A percentile compares a stretch with the other conserved stretches of the same genome.
These are phyloP conservation scores for Hymenoscyphus repandus DNA, from an alignment of 2,329 filamentous ascomycete genomes.

Conservation along the genomic window DNA sequence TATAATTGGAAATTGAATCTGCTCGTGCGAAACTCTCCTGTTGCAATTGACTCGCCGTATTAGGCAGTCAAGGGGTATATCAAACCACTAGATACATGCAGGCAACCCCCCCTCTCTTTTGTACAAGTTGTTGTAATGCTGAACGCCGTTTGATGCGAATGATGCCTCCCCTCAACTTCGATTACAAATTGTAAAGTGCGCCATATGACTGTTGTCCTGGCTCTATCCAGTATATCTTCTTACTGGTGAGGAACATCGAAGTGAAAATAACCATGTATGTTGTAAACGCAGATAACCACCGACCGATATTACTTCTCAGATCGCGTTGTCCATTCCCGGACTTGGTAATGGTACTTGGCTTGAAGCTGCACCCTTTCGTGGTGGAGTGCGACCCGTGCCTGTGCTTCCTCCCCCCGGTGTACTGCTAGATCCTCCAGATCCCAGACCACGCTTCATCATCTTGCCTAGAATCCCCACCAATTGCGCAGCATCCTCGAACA, in stretches of 20 bases:
- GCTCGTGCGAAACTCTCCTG: not conserved
- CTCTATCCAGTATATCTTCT: not conserved
- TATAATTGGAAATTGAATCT: not conserved
- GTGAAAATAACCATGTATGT: not conserved
- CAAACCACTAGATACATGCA: not conserved
- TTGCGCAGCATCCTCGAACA: conserved; percentile 87
- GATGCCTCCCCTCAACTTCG: not conserved
- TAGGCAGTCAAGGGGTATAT: conserved; percentile 3
- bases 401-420: conserved; percentile 17
- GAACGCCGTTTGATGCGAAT: conserved; percentile 6
- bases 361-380: not conserved
- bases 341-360: conserved; percentile 7
- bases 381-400: conserved; percentile 13
- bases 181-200: not conserved
- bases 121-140: conserved; percentile 6
- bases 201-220: not conserved
- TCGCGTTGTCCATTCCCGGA: conserved; percentile 28
- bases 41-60: not conserved
- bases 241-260: not conserved
- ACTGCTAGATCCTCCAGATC: conserved; percentile 15
- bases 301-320: conserved; percentile 10
- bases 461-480: conserved; percentile 80
- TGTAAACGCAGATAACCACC: not conserved
- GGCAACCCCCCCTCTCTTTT: not conserved
- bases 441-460: conserved; percentile 72